Conservation (phyloP, 495 filamentous ascomycete genomes). For the Elasticomyces elasticus region DNA sequence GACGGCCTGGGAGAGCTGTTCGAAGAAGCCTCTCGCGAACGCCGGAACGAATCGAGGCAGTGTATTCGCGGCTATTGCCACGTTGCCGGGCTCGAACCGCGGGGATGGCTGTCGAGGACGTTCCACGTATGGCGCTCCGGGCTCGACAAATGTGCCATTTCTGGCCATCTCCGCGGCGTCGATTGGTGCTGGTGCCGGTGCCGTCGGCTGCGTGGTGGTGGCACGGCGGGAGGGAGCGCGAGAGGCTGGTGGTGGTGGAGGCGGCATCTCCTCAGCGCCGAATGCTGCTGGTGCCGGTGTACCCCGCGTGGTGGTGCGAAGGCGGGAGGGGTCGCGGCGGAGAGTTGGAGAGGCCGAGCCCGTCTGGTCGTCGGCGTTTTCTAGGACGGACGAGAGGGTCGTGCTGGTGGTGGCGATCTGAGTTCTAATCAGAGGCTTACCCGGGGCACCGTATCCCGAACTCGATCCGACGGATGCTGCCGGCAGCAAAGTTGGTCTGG, state of each 20-base stretch:
- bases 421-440: constrained; percentile 4
- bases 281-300: neutral
- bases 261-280: neutral
- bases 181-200: neutral
- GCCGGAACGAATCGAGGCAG: neutral
- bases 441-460: constrained; percentile 11
- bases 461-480: constrained; percentile 1
- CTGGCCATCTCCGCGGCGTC: neutral
- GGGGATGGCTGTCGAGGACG: neutral
- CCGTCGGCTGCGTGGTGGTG: neutral
- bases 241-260: neutral
- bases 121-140: neutral
- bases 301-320: neutral
- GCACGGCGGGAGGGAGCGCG: neutral
- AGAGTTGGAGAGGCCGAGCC: neutral
- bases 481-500: neutral
- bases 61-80: neutral
- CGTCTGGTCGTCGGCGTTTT: neutral
- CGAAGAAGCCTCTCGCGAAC: neutral
- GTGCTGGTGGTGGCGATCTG: constrained; percentile 3
- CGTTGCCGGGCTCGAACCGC: neutral
- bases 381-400: neutral
- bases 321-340: neutral
- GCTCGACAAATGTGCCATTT: neutral
- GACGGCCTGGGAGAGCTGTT: neutral